These are phyloP conservation scores for Bacterosira constricta DNA, from an alignment of 108 stramenopile genomes.

Conservation along the genomic window DNA sequence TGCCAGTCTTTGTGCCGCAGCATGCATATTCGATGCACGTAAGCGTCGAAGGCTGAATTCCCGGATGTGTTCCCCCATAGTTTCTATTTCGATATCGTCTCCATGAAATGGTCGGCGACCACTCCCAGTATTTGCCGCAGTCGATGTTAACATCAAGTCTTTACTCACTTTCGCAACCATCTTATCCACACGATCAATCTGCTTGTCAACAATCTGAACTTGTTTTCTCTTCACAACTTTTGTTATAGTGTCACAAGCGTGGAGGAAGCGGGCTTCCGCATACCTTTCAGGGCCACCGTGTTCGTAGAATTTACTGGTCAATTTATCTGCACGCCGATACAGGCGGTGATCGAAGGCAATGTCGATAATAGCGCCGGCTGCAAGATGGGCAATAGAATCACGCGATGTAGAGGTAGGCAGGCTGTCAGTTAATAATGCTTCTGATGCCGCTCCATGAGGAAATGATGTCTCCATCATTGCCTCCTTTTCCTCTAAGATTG, in stretches of 20 bases:
- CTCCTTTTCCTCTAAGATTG: not conserved
- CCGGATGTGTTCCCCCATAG: slow-evolving; percentile 50
- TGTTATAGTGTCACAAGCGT: slow-evolving; percentile 75
- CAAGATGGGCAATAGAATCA: slow-evolving; percentile 36
- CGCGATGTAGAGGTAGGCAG: slow-evolving; percentile 3
- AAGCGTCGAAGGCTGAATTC: slow-evolving; percentile 58
- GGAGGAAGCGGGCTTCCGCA: slow-evolving; percentile 70
- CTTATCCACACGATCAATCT: slow-evolving; percentile 71
- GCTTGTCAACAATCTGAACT: slow-evolving; percentile 67
- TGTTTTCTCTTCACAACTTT: slow-evolving; percentile 62
- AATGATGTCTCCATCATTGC: not conserved
- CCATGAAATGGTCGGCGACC: no score
- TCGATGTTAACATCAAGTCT: slow-evolving; percentile 14
- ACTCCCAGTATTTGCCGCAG: not conserved
- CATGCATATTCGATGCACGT: slow-evolving; percentile 49
- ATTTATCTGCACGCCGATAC: slow-evolving; percentile 68
- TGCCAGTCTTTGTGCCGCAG: slow-evolving; percentile 61
- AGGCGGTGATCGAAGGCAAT: slow-evolving; percentile 56
- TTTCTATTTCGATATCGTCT: slow-evolving; percentile 8
- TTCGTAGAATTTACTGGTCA: slow-evolving; percentile 64
- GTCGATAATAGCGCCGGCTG: slow-evolving; percentile 63
- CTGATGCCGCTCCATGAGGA: not conserved
- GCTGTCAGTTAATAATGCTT: not conserved
- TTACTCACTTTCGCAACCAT: slow-evolving; percentile 39
- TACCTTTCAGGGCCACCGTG: slow-evolving; percentile 62